Evolutionary conservation across 2,329 filamentous ascomycete genomes (phyloP).

Genomic region (Annulohypoxylon truncatum): DNA sequence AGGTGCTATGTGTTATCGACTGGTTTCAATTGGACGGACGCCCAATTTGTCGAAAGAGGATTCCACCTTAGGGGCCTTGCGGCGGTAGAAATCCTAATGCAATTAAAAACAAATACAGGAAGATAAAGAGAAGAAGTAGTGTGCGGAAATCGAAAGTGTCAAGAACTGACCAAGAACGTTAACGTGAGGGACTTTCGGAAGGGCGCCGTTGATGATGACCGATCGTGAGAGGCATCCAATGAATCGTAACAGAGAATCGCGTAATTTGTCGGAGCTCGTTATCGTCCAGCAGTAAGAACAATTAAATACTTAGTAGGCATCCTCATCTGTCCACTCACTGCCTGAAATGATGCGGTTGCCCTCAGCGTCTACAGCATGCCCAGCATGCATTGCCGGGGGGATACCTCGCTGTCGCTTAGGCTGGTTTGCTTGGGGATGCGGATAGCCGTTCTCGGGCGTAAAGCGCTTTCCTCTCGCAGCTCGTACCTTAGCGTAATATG

Average conservation of each 20-base stretch:
- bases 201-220: slow-evolving; percentile 28
- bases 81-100: slow-evolving; percentile 27
- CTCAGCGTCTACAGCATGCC: slow-evolving; percentile 65
- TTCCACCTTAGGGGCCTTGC: slow-evolving; percentile 23
- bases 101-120: slow-evolving; percentile 40
- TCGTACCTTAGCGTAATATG: slow-evolving; percentile 82
- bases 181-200: slow-evolving; percentile 3
- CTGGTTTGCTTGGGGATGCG: slow-evolving; percentile 56
- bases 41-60: slow-evolving; percentile 18
- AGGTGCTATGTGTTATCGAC: slow-evolving; percentile 15
- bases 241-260: slow-evolving; percentile 44
- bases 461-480: slow-evolving; percentile 75
- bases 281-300: slow-evolving; percentile 37
- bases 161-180: slow-evolving; percentile 18
- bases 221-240: slow-evolving; percentile 36
- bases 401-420: slow-evolving; percentile 67
- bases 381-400: slow-evolving; percentile 61
- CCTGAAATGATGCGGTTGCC: slow-evolving; percentile 72
- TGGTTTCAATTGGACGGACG: slow-evolving; percentile 10
- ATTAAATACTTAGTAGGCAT: slow-evolving; percentile 60
- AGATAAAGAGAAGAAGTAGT: slow-evolving; percentile 27
- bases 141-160: slow-evolving; percentile 14
- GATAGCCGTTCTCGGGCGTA: slow-evolving; percentile 60
- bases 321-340: slow-evolving; percentile 76
- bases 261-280: slow-evolving; percentile 43